A percentile compares a stretch with the other conserved stretches of the same genome.
Conservation (phyloP, 2,329 filamentous ascomycete genomes). For the Neonectria punicea region DNA sequence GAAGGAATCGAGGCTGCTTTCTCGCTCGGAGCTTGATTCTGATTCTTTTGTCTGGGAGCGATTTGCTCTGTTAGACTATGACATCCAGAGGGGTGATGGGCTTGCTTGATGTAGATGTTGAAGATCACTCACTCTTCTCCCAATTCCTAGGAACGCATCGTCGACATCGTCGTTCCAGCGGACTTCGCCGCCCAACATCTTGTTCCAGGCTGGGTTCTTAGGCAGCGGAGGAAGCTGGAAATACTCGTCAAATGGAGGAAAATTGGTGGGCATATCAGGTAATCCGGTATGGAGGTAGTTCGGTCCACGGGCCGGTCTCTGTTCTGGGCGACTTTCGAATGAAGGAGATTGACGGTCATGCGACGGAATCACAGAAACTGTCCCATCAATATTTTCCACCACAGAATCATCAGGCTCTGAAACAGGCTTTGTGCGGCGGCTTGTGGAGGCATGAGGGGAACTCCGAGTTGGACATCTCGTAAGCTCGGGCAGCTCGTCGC, state of each 20-base stretch:
- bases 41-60: neutral
- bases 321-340: neutral
- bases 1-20: neutral
- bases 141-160: neutral
- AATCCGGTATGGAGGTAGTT: neutral
- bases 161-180: neutral
- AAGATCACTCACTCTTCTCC: neutral
- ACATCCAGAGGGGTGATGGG: neutral
- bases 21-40: neutral
- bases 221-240: neutral
- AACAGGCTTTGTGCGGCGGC: neutral
- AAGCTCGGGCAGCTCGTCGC: neutral
- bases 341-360: neutral
- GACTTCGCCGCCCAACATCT: neutral
- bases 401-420: neutral
- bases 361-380: neutral
- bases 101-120: neutral
- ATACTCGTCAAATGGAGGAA: neutral
- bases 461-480: neutral
- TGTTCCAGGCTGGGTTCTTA: neutral
- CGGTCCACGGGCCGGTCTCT: neutral
- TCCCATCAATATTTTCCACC: neutral
- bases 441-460: neutral
- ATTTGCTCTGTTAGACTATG: neutral
- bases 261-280: neutral